These are phyloP conservation scores for Cetraspora pellucida DNA, from an alignment of 192 early-diverging fungal species.

Conservation along the genomic window DNA sequence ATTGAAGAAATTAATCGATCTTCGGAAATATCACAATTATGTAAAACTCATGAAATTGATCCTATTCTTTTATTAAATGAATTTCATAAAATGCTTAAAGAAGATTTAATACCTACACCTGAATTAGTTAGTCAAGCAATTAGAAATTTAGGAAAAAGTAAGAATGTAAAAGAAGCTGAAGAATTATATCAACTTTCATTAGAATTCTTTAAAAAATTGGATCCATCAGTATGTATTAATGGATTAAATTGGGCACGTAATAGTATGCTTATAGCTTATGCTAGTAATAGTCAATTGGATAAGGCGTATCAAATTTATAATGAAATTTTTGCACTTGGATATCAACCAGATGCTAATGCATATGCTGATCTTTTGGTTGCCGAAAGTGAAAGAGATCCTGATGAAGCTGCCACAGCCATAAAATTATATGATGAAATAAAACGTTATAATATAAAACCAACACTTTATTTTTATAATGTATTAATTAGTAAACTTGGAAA, in stretches of 20 bases:
- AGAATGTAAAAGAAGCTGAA: neutral
- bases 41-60: neutral
- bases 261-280: constrained; percentile 33
- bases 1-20: constrained; percentile 17
- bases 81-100: constrained; percentile 9
- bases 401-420: constrained; percentile 56
- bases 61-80: neutral
- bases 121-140: constrained; percentile 19
- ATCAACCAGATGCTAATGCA: constrained; percentile 53
- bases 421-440: constrained; percentile 59
- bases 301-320: constrained; percentile 39
- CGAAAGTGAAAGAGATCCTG: constrained; percentile 51
- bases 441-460: constrained; percentile 54
- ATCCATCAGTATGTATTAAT: neutral
- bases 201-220: constrained; percentile 4
- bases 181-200: constrained; percentile 17
- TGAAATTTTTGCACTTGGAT: constrained; percentile 46
- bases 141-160: constrained; percentile 29
- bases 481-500: constrained; percentile 61
- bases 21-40: neutral
- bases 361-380: constrained; percentile 56
- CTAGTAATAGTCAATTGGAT: neutral
- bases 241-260: constrained; percentile 4
- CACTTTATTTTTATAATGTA: constrained; percentile 62
- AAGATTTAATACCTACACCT: constrained; percentile 19